phyloP scores from a whole-genome alignment of 1,284 basidiomycete genomes.

The Bjerkandera adusta region DNA sequence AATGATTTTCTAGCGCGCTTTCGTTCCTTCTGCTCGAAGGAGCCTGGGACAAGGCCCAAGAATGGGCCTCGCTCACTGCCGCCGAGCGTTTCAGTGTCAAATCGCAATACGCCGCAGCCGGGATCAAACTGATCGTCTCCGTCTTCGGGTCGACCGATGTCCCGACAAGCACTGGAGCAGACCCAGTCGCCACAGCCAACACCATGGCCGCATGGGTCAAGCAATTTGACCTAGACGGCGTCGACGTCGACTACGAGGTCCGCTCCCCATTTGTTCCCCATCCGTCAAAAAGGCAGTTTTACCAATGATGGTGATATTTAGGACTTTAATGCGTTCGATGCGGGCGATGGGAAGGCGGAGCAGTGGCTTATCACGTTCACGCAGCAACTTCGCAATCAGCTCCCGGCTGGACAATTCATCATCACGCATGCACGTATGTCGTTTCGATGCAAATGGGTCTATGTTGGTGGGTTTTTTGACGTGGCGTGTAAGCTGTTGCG shows the following conservation, averaged over 20 bases:
- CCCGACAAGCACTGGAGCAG: constrained; percentile 43
- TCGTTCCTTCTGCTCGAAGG: constrained; percentile 44
- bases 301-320: constrained; percentile 18
- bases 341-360: constrained; percentile 36
- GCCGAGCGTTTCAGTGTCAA: constrained; percentile 36
- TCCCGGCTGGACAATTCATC: constrained; percentile 34
- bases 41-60: constrained; percentile 41
- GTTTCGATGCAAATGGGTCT: no score
- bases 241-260: constrained; percentile 59
- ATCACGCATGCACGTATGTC: constrained; percentile 37
- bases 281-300: not conserved
- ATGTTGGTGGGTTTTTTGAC: not conserved
- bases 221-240: constrained; percentile 47
- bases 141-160: constrained; percentile 49
- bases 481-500: constrained; percentile 40
- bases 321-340: constrained; percentile 48
- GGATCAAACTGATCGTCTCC: constrained; percentile 47
- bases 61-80: constrained; percentile 37
- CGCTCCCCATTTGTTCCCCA: not conserved
- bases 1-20: constrained; percentile 30
- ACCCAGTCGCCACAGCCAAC: constrained; percentile 41
- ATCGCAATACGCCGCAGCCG: constrained; percentile 41
- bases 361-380: constrained; percentile 45
- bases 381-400: constrained; percentile 31
- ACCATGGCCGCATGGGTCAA: constrained; percentile 50